Conservation (phyloP, 805 yeast species). For the Saturnispora diversa region DNA sequence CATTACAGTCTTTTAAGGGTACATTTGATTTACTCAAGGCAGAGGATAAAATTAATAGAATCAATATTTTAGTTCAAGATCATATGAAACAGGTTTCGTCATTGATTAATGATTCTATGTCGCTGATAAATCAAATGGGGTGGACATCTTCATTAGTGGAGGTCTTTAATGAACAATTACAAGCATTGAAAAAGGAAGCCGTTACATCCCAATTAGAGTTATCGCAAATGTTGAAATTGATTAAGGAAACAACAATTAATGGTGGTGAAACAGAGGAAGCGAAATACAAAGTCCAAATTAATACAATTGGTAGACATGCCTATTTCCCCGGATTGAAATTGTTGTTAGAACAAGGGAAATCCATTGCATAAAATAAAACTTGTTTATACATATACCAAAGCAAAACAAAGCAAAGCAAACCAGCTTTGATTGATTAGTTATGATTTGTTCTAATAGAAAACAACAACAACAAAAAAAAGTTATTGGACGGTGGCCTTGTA, state of each 20-base stretch:
- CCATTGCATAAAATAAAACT: too few species aligned
- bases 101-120: conserved; percentile 4
- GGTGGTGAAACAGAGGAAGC: neutral
- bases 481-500: conserved; percentile 51
- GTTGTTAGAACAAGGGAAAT: neutral
- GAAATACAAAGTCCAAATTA: conserved; percentile 20
- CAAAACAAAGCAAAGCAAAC: too few species aligned
- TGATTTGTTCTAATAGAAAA: too few species aligned
- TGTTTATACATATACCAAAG: too few species aligned
- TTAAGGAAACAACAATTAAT: neutral
- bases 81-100: conserved; percentile 4
- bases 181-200: conserved; percentile 9
- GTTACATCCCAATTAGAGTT: conserved; percentile 8
- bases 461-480: conserved; percentile 11
- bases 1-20: conserved; percentile 14
- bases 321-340: conserved; percentile 38
- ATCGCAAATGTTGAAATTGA: neutral
- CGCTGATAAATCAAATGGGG: conserved; percentile 3
- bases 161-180: conserved; percentile 1
- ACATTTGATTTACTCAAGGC: conserved; percentile 14
- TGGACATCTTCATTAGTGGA: conserved; percentile 9
- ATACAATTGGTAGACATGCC: conserved; percentile 33
- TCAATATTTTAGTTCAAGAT: conserved; percentile 15
- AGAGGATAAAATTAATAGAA: conserved; percentile 11
- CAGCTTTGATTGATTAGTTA: too few species aligned